Evolutionary conservation across 345 rosid species (phyloP).

Genomic region (Dovyalis caffra): DNA sequence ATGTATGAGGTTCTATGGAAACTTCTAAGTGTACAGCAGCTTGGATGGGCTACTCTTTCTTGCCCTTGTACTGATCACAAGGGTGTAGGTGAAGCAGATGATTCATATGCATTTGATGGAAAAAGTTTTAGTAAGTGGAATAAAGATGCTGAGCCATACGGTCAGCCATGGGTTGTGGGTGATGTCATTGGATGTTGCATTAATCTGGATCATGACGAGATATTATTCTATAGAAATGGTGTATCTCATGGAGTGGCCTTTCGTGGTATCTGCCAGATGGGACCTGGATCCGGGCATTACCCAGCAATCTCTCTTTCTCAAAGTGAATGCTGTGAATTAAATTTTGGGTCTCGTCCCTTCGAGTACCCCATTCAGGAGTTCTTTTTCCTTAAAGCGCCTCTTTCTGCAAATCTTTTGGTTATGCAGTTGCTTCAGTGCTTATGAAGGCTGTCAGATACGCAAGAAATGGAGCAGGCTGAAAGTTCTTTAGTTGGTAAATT

Average conservation of each 20-base stretch:
- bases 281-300: slow-evolving; percentile 77
- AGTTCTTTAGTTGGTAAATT: slow-evolving; percentile 57
- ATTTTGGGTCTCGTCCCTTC: slow-evolving; percentile 85
- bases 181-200: slow-evolving; percentile 95
- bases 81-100: slow-evolving; percentile 97
- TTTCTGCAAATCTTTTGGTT: slow-evolving; percentile 42
- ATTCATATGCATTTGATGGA: slow-evolving; percentile 99
- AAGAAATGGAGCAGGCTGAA: slow-evolving; percentile 49
- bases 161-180: slow-evolving; percentile 89
- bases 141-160: slow-evolving; percentile 69
- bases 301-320: slow-evolving; percentile 93
- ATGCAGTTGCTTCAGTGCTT: slow-evolving; percentile 64
- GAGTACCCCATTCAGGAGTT: slow-evolving; percentile 61
- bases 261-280: slow-evolving; percentile 68
- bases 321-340: slow-evolving; percentile 84
- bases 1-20: slow-evolving; percentile 93
- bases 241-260: slow-evolving; percentile 81
- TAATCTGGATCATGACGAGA: slow-evolving; percentile 67
- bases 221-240: slow-evolving; percentile 81
- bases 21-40: slow-evolving; percentile 91
- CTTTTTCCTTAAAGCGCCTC: slow-evolving; percentile 69
- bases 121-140: slow-evolving; percentile 90
- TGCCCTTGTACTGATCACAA: slow-evolving; percentile 90
- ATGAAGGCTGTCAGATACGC: slow-evolving; percentile 62
- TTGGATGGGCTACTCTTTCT: slow-evolving; percentile 92